A percentile compares a stretch with the other conserved stretches of the same genome.
These are phyloP conservation scores for Saposhnikovia divaricata DNA, from an alignment of 129 eudicot species.

Conservation along the genomic window DNA sequence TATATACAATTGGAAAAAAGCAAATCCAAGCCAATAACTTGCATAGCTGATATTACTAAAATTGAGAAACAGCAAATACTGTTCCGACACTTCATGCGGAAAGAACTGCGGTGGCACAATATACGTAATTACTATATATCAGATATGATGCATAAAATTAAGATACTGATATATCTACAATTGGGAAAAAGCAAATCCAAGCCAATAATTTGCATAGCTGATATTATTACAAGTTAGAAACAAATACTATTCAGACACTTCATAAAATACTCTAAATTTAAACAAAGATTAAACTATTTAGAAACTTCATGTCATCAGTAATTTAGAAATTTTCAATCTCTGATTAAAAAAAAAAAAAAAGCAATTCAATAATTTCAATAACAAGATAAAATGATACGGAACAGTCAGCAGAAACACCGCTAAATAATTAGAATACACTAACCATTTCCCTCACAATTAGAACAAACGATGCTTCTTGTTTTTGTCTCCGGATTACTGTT, in stretches of 20 bases:
- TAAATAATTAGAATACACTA: neutral
- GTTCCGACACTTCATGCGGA: neutral
- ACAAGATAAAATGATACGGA: neutral
- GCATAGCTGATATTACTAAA: neutral
- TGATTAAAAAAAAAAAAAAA: neutral
- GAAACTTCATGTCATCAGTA: neutral
- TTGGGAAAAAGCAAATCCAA: neutral
- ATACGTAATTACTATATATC: neutral
- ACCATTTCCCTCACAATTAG: conserved; percentile 12
- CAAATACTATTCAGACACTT: neutral
- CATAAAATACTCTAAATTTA: neutral
- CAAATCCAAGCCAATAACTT: neutral
- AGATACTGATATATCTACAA: neutral
- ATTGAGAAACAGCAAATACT: neutral
- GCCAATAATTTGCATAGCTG: neutral
- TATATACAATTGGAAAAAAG: neutral
- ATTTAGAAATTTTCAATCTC: neutral
- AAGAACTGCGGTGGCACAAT: neutral
- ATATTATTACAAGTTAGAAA: neutral
- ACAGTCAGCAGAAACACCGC: neutral
- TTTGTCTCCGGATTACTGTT: conserved; percentile 1
- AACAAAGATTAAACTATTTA: neutral
- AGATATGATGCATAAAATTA: neutral
- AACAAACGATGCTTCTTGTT: conserved; percentile 7
- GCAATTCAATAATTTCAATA: neutral